Conservation (phyloP, 352 stramenopile genomes). For the Globisporangium iwayamae region DNA sequence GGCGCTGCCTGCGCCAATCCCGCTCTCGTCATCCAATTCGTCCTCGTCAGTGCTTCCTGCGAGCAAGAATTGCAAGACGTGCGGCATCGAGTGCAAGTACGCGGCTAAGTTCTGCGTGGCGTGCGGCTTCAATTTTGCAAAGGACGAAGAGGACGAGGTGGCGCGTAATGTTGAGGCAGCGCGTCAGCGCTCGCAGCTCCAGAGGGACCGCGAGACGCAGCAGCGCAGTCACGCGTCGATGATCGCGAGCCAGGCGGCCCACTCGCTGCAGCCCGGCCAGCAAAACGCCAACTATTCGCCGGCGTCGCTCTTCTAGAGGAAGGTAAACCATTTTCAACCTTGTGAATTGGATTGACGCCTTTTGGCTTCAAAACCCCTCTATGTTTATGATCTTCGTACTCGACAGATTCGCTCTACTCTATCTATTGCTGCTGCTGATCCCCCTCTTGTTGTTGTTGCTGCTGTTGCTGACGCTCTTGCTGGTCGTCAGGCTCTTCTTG, state of each 20-base stretch:
- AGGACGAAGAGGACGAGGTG: conserved; percentile 76
- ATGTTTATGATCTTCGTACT: not conserved
- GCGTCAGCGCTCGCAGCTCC: conserved; percentile 41
- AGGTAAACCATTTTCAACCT: not conserved
- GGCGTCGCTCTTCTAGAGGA: conserved; percentile 16
- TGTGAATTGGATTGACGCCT: not conserved
- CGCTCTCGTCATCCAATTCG: conserved; percentile 35
- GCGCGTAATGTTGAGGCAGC: conserved; percentile 66
- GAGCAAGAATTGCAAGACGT: conserved; percentile 63
- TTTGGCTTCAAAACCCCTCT: not conserved
- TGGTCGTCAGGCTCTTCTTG: conserved; percentile 15
- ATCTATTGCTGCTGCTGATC: conserved; percentile 3
- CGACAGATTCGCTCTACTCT: not conserved
- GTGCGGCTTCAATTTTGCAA: conserved; percentile 77
- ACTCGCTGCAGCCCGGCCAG: conserved; percentile 28
- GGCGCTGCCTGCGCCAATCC: conserved; percentile 54
- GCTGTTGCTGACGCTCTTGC: conserved; percentile 2
- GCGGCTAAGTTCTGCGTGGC: conserved; percentile 78
- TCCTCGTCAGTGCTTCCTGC: conserved; percentile 28
- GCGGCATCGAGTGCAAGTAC: conserved; percentile 69
- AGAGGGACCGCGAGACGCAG: conserved; percentile 51
- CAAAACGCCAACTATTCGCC: conserved; percentile 14
- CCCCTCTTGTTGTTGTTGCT: conserved; percentile 4
- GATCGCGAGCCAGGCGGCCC: conserved; percentile 58
- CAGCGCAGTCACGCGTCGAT: conserved; percentile 67